Evolutionary conservation across 805 yeast genomes (phyloP).

Genomic region (Wickerhamomyces chambardii): DNA sequence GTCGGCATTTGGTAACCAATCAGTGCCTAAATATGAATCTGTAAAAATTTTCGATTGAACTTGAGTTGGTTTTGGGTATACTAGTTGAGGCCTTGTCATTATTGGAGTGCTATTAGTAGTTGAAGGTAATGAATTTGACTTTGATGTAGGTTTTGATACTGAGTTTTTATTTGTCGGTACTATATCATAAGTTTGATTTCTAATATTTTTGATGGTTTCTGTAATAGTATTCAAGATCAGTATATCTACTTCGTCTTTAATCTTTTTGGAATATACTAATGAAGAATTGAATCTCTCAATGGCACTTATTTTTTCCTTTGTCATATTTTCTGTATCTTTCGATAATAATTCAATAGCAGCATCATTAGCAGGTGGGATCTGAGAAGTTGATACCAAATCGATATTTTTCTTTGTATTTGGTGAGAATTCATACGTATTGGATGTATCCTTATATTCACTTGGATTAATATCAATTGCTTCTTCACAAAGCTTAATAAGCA

Average conservation of each 20-base stretch:
- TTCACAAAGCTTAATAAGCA: constrained; percentile 58
- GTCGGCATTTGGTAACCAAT: constrained; percentile 27
- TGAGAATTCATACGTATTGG: constrained; percentile 29
- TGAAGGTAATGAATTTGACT: constrained; percentile 3
- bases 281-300: constrained; percentile 66
- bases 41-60: constrained; percentile 24
- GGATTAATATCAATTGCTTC: constrained; percentile 68
- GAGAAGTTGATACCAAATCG: constrained; percentile 26
- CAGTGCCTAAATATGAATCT: constrained; percentile 30
- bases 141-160: background rate
- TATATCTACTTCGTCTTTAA: constrained; percentile 70
- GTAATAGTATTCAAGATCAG: constrained; percentile 55
- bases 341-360: constrained; percentile 54
- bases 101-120: background rate
- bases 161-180: background rate
- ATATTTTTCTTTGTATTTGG: constrained; percentile 56
- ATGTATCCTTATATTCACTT: constrained; percentile 38
- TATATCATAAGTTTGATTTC: constrained; percentile 16
- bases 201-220: constrained; percentile 48
- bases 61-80: constrained; percentile 15
- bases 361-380: constrained; percentile 46
- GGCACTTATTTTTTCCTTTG: constrained; percentile 59
- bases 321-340: constrained; percentile 56
- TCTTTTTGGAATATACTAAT: constrained; percentile 63
- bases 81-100: constrained; percentile 11